These are phyloP conservation scores for Botrytis pseudocinerea DNA, from an alignment of 2,329 filamentous ascomycete species.

Conservation along the genomic window DNA sequence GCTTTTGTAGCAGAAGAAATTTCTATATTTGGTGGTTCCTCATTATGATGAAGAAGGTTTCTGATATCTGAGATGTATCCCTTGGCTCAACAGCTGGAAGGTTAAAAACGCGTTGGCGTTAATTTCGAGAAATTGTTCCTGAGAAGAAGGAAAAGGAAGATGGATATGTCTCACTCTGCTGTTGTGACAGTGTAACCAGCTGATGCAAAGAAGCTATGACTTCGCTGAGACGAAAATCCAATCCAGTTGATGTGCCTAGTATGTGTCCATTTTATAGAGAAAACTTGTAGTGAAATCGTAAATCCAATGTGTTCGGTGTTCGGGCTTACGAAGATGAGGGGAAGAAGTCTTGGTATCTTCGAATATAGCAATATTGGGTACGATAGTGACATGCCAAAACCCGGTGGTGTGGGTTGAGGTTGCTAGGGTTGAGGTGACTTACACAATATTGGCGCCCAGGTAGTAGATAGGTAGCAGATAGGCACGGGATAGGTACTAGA, in stretches of 20 bases:
- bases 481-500: no score
- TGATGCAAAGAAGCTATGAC: slow-evolving; percentile 9
- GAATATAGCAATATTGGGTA: not conserved
- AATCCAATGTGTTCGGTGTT: not conserved
- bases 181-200: slow-evolving; percentile 6
- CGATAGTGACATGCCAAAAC: not conserved
- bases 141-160: not conserved
- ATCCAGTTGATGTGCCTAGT: not conserved
- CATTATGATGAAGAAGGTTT: not conserved
- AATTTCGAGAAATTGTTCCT: not conserved
- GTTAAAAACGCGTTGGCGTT: not conserved
- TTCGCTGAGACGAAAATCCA: not conserved
- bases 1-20: not conserved
- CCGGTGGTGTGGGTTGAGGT: slow-evolving; percentile 11
- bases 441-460: not conserved
- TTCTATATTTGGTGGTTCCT: not conserved
- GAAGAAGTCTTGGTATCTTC: slow-evolving; percentile 12
- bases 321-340: slow-evolving; percentile 18
- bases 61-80: slow-evolving; percentile 4
- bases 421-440: not conserved
- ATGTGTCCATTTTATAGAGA: not conserved
- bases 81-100: not conserved
- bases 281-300: not conserved
- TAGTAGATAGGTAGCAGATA: not conserved
- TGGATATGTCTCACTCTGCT: slow-evolving; percentile 1